Evolutionary conservation across 2,329 filamentous ascomycete genomes (phyloP).

Genomic region (Colletotrichum navitas): DNA sequence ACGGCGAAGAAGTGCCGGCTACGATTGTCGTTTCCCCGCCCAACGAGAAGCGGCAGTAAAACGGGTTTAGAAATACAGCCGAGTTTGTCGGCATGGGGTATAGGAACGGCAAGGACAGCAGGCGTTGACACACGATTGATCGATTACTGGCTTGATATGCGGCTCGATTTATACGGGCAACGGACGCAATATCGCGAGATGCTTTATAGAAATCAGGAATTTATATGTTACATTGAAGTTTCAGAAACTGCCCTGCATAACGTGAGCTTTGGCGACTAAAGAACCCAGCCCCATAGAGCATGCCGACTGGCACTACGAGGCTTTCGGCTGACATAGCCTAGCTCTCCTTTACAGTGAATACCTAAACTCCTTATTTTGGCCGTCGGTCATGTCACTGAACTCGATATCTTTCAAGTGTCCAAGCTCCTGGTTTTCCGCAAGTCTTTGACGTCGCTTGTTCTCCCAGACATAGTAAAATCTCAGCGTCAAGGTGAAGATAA

Average conservation of each 20-base stretch:
- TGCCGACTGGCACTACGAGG: not conserved
- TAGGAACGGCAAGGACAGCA: too few species aligned
- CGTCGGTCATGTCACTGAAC: conserved; percentile 74
- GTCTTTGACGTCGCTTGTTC: conserved; percentile 38
- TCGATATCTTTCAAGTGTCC: conserved; percentile 61
- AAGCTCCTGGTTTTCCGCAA: conserved; percentile 64
- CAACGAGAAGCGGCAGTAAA: conserved; percentile 2
- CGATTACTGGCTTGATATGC: not conserved
- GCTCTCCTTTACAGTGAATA: conserved; percentile 4
- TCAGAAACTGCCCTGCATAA: not conserved
- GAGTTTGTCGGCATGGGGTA: not conserved
- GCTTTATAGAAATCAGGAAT: not conserved
- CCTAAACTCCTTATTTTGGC: conserved; percentile 74
- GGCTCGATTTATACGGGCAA: too few species aligned
- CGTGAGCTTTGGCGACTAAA: not conserved
- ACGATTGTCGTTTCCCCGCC: conserved; percentile 23
- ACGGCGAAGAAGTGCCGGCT: conserved; percentile 14
- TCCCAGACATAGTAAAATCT: conserved; percentile 35
- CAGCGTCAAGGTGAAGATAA: conserved; percentile 23
- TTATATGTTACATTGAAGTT: too few species aligned
- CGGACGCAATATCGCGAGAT: accelerated
- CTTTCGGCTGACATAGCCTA: not conserved
- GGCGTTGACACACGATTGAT: not conserved
- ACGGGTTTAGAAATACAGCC: not conserved
- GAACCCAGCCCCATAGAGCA: not conserved